Base-by-base conservation (phyloP, 1,139 yeast species). In the Geotrichum fermentans region DNA sequence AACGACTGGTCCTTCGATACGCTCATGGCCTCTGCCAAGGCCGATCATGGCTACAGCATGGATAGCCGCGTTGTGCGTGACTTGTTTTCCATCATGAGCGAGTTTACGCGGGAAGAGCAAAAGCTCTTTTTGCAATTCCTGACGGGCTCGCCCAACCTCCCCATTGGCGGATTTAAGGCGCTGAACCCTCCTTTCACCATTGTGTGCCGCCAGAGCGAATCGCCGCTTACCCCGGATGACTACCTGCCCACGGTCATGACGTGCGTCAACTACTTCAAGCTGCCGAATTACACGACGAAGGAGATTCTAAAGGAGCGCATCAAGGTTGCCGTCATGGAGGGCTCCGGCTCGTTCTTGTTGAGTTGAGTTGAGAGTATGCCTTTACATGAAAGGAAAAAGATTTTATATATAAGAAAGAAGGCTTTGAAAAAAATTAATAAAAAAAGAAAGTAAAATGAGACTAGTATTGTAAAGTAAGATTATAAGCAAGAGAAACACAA, bases 231-330 rank as follows among this genome's bases (percentile, higher is more conserved):
- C 17, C 78, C 88, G n/a, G 96, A 92, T 65, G 90, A 83, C 55
- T 89, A 84, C 60, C 72, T 92, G 52, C 98, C 98, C 1, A 88
- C 96, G 68, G 98, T 92, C 2, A 92, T 92, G 98, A 92, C 98
- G 0, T 92, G 98, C 71, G 97, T 95, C 4, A 92, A 92, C 64
- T 92, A 92, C 62, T 74, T 92, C 56, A 92, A 92, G 65, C 70
- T 92, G 26, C 98, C 98, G 1, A 79, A 83, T 54, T 92, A 92
- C 62, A 76, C 88, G 1, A 71, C 78, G 26, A 74, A 73, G 54
- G 80, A 73, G 28, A 67, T 86, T 1, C 75, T 92, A 81, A 71
- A 66, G 51, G 62, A 72, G 36, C 73, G 83, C 51, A 66, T 92
- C 11, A 53, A 69, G 21, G 83, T 79, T 52, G 97, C 98, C 0